Base-by-base conservation (phyloP, 768 basidiomycete species). In the Tulasnella sp. region DNA sequence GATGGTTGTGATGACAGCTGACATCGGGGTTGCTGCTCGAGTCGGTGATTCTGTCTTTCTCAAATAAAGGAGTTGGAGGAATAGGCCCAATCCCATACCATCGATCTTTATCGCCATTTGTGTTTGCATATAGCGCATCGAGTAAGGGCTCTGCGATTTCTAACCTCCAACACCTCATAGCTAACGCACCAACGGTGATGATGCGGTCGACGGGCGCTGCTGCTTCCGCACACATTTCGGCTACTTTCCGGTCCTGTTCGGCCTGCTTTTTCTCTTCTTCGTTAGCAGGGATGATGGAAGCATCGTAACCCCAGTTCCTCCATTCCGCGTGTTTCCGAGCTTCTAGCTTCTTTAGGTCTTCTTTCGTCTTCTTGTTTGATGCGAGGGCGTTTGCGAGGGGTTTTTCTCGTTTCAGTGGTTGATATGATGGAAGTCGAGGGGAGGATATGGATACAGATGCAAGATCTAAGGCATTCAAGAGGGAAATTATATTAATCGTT, bases 241-340 rank as follows among this genome's bases (percentile, higher is more conserved):
- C 54, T 16, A 54, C 42, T 10, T 35, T 24, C 29, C 50, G 49
- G 28, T 43, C 15, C 13, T 55, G 39, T 19, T 51, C 40, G 35
- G 25, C 15, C 10, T 25, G 22, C 24, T 51, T 51, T 28, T 28
- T 51, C 20, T 51, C 48, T n/a, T 40, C 48, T 35, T 9, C 34
- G 13, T 25, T 28, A 7, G 28, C 22, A 5, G 37, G 48, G 9
- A 33, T n/a, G 19, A 34, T 32, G 9, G 28, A 32, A 6, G 53
- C 54, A 34, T 43, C 50, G 29, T 42, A 55, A 31, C 54, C 54
- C 54, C 54, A 55, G 20, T 51, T 51, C n/a, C 48, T 37, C 48
- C 48, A 51, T 51, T 51, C 48, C 25, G 48, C 48, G 39, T 53
- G 52, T 25, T 55, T 55, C 9, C 37, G 34, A 53, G 39, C 53